Evolutionary conservation across 2,329 filamentous ascomycete species (phyloP).

Genomic region (Pseudocercospora fijiensis): DNA sequence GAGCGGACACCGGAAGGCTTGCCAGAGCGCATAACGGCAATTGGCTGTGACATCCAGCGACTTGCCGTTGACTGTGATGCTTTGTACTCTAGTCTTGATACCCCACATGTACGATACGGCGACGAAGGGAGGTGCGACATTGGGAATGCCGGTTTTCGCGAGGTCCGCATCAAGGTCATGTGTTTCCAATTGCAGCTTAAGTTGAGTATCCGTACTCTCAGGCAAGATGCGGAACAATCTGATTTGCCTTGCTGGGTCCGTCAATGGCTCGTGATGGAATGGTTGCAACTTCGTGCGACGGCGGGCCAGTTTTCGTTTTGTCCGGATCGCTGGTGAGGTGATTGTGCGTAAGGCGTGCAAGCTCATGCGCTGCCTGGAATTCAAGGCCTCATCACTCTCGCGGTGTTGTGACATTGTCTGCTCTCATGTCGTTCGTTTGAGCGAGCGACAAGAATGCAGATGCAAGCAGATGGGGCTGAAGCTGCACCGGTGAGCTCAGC

Average conservation of each 20-base stretch:
- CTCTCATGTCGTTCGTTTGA: background rate
- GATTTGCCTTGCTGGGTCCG: background rate
- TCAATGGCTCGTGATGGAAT: background rate
- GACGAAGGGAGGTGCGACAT: background rate
- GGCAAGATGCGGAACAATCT: conserved; percentile 3
- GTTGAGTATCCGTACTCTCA: background rate
- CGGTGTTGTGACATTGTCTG: background rate
- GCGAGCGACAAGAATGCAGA: background rate
- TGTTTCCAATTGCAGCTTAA: background rate
- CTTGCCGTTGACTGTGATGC: conserved; percentile 1
- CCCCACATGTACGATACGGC: conserved; percentile 5
- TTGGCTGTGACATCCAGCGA: background rate
- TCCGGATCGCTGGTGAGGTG: background rate
- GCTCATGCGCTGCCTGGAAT: background rate
- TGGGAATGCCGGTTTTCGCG: too few species aligned
- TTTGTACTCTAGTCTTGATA: background rate
- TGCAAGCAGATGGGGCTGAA: too few species aligned
- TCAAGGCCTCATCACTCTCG: background rate
- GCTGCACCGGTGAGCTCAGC: background rate
- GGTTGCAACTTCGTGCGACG: background rate
- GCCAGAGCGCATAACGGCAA: background rate
- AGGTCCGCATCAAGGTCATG: background rate
- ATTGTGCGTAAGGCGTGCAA: background rate
- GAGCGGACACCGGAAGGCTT: background rate
- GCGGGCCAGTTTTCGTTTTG: background rate